Evolutionary conservation across 2,329 filamentous ascomycete species (phyloP), one percentile per base, ranked within the genome.

Genomic region (Fusarium tjaetaba): DNA sequence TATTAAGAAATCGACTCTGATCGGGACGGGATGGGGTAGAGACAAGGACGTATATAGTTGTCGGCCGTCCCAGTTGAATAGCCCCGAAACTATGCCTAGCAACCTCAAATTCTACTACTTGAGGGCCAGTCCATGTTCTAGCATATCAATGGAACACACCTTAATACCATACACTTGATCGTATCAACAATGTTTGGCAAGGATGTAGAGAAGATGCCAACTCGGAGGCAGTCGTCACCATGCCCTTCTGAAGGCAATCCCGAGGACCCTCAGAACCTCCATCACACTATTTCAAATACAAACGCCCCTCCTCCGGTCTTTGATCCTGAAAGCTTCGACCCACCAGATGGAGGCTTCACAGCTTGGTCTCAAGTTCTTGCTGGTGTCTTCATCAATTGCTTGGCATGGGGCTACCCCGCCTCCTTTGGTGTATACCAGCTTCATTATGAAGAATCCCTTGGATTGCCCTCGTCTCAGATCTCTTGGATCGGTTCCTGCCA

Each of bases 381-480:
- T 11, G 83, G 83, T 38, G 80, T 85, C 45, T 81, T 87, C 36
- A 80, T 87, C 78, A 87, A 86, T 76, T 82, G 82, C 60, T 77
- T 89, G 65, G 83, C 86, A 10, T 88, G 87, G 85, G 87, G 87
- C 59, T 86, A 85, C 59, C 82, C 85, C 7, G 80, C 84, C 10
- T 83, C 85, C 5, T 89, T 87, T 70, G 87, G 83, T 61, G 85
- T 86, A 51, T 87, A 94, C 62, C 87, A 89, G 75, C 80, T 91
- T 11, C 81, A 87, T 80, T 84, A 84, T 67, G 80, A 79, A n/a
- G 76, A 82, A 38, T 77, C 76, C 14, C 73, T 84, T n/a, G 68
- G 73, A 20, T 76, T 84, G 10, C 79, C 82, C 1, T 75, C 79
- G 20, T 78, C 82, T 10, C 80, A 84, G 58, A 77, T 84, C 15